A percentile compares a stretch with the other conserved stretches of the same genome.
Conservation (phyloP, 2,329 filamentous ascomycete species). For the Fusarium nisikadoi region DNA sequence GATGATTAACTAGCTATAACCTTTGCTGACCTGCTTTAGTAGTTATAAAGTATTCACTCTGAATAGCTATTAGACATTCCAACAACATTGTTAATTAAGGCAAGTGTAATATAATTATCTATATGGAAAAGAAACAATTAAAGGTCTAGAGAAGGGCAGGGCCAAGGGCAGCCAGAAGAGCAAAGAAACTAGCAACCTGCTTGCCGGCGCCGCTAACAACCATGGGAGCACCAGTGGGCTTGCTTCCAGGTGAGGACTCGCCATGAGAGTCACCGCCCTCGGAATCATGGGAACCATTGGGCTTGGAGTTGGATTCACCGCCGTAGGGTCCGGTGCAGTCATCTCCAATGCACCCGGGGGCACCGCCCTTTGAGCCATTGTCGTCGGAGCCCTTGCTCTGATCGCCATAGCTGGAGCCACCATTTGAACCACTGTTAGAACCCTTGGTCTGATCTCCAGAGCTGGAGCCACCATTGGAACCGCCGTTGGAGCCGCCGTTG, state of each 20-base stretch:
- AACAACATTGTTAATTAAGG: background rate
- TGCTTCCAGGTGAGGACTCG: background rate
- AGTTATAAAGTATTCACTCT: too few species aligned
- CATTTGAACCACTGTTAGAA: background rate
- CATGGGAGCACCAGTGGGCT: constrained; percentile 8
- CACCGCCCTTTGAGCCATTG: background rate
- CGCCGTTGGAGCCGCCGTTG: background rate
- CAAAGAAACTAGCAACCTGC: constrained; percentile 27
- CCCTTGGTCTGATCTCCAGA: too few species aligned
- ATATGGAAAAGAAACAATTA: background rate
- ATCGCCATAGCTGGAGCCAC: background rate
- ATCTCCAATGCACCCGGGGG: background rate
- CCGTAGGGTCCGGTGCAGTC: background rate
- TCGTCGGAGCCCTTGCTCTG: background rate
- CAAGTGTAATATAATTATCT: background rate
- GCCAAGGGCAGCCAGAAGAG: constrained; percentile 27
- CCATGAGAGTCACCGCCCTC: background rate
- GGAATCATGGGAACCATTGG: background rate
- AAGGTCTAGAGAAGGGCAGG: constrained; percentile 24
- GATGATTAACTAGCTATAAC: too few species aligned
- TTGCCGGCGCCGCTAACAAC: constrained; percentile 30
- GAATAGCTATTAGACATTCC: too few species aligned
- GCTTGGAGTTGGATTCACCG: background rate
- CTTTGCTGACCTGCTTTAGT: too few species aligned
- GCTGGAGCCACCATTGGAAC: too few species aligned